These are phyloP conservation scores for Trichosporon sp. DNA, from an alignment of 1,284 basidiomycete genomes.

Conservation along the genomic window DNA sequence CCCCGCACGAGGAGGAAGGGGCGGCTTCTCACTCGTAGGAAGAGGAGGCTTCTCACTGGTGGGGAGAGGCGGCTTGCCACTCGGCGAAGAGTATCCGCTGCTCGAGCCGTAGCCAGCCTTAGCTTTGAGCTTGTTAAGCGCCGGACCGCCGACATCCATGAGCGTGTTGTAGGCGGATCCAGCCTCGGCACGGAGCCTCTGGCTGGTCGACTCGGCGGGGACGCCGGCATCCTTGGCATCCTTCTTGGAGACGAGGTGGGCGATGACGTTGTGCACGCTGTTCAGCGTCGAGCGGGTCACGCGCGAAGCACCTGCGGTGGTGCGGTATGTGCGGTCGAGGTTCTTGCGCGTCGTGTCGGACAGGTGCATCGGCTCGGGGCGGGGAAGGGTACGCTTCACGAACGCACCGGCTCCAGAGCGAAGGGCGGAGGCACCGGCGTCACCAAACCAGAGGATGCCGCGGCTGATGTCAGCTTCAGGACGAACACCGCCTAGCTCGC, in stretches of 20 bases:
- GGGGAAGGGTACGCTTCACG: conserved; percentile 51
- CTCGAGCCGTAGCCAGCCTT: background rate
- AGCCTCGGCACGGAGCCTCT: background rate
- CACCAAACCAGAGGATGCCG: conserved; percentile 70
- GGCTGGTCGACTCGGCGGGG: background rate
- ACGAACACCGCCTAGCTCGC: too few species aligned
- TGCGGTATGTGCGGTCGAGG: conserved; percentile 21
- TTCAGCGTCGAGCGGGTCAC: conserved; percentile 24
- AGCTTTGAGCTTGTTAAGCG: conserved; percentile 8
- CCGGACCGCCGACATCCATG: conserved; percentile 20
- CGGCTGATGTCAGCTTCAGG: conserved; percentile 57
- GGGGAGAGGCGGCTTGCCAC: conserved; percentile 5
- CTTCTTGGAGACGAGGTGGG: conserved; percentile 23
- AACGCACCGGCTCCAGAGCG: conserved; percentile 67
- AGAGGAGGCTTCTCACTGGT: background rate
- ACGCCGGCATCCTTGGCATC: conserved; percentile 1
- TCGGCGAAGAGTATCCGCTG: background rate
- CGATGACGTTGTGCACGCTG: conserved; percentile 28
- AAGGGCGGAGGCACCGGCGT: conserved; percentile 66
- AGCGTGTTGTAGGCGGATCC: conserved; percentile 19
- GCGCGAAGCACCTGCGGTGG: conserved; percentile 5
- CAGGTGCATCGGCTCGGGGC: conserved; percentile 28
- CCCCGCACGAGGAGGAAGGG: conserved; percentile 14
- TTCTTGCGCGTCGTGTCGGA: conserved; percentile 5
- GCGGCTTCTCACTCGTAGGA: background rate